Evolutionary conservation across 495 filamentous ascomycete genomes (phyloP), one percentile per base, ranked within the genome.

Genomic region (Daldinia bambusicola): DNA sequence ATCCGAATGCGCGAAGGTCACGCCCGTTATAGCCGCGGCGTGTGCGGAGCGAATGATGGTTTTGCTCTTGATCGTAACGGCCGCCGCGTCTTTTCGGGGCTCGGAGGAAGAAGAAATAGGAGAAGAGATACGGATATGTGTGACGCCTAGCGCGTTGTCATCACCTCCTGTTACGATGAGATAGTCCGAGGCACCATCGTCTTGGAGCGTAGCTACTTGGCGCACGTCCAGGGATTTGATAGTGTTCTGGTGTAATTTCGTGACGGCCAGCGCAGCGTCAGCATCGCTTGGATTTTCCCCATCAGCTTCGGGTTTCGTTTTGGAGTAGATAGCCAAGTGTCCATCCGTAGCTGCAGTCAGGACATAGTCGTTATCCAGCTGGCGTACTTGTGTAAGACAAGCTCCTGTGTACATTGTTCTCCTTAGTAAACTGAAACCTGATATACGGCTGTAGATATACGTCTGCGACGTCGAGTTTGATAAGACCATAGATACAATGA

Each of bases 111-210:
- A 12, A 45, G 52, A 26, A 2, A 55, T 20, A 2, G 32, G 31
- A 18, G 0, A 61, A 53, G 48, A 89, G 63, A 31, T 13, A 31
- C 34, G 9, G 13, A 67, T 30, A 37, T 85, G 79, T 0, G 88
- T 85, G 9, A 95, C 72, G 0, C 85, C 86, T 0, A 97, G 72
- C 3, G 91, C 89, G 70, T 94, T 93, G 72, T 97, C 94, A 69
- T 98, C 94, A 5, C 94, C 92, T 14, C 91, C 93, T 0, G 91
- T 90, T n/a, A 90, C 75, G 16, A 95, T 67, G 8, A 95, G 37
- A 32, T 81, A 84, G 52, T 68, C 64, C 8, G 56, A 55, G 22
- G 43, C 6, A 0, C 62, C 61, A 2, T 61, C 37, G 9, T 30
- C 36, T 0, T 68, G n/a, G 70, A 74, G 34, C 6, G 34, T 1